phyloP scores from a whole-genome alignment of 768 basidiomycete genomes.

The Mycena albidolilacea region DNA sequence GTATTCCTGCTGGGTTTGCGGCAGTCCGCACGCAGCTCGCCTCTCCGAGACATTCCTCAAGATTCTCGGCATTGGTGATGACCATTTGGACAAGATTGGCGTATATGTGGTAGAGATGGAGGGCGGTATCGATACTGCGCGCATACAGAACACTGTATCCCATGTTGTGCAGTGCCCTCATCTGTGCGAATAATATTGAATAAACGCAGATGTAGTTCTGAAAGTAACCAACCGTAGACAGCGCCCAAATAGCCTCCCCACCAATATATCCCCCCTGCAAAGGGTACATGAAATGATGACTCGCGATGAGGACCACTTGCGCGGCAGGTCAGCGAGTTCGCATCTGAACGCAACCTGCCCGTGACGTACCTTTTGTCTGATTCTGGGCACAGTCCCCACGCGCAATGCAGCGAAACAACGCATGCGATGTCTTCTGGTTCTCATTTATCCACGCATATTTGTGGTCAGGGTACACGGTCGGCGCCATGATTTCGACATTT shows the following conservation, averaged over 20 bases:
- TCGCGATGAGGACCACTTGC: conserved; percentile 48
- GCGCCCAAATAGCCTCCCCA: conserved; percentile 51
- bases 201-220: neutral
- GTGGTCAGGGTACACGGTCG: conserved; percentile 20
- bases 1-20: conserved; percentile 7
- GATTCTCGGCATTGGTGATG: conserved; percentile 12
- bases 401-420: conserved; percentile 43
- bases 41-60: neutral
- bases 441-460: conserved; percentile 16
- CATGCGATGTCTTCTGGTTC: conserved; percentile 8
- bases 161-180: conserved; percentile 44
- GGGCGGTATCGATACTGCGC: conserved; percentile 40
- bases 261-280: conserved; percentile 43
- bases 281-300: conserved; percentile 45
- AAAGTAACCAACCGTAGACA: conserved; percentile 44
- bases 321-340: neutral
- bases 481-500: conserved; percentile 25
- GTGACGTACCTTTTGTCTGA: conserved; percentile 43
- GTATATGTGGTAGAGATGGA: conserved; percentile 50
- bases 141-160: conserved; percentile 38
- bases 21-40: neutral
- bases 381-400: conserved; percentile 48
- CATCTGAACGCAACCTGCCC: neutral
- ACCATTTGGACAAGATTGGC: conserved; percentile 51
- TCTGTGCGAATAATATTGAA: conserved; percentile 25